Evolutionary conservation across 768 basidiomycete genomes (phyloP).

Genomic region (Phallus indusiatus): DNA sequence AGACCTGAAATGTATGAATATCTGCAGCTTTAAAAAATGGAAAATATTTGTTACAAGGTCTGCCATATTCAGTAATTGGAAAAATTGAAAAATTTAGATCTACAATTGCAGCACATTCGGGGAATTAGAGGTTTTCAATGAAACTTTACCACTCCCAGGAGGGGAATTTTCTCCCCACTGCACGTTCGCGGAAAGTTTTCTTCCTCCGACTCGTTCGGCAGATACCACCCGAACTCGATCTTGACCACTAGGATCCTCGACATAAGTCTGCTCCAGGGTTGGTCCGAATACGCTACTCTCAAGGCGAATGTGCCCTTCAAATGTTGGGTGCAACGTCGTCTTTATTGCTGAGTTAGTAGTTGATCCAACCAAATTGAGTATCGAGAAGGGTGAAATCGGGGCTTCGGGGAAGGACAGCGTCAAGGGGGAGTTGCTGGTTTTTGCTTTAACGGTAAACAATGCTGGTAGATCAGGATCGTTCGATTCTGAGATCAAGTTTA

Average conservation of each 20-base stretch:
- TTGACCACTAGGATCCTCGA: slow-evolving; percentile 1
- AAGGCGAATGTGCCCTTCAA: slow-evolving; percentile 32
- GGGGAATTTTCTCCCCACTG: slow-evolving; percentile 5
- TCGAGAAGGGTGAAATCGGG: slow-evolving; percentile 23
- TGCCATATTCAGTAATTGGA: no score
- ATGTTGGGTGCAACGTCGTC: slow-evolving; percentile 26
- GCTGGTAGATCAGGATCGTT: not conserved
- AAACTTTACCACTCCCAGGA: not conserved
- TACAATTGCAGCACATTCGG: not conserved
- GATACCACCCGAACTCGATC: not conserved
- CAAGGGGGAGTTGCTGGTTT: slow-evolving; percentile 23
- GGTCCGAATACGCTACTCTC: slow-evolving; percentile 10
- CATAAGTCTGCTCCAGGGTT: not conserved
- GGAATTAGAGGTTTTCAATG: slow-evolving; percentile 2
- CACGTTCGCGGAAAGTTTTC: not conserved
- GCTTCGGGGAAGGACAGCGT: slow-evolving; percentile 19
- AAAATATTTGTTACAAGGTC: no score
- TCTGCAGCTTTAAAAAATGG: no score
- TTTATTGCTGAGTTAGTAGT: slow-evolving; percentile 22
- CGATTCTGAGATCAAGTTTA: not conserved
- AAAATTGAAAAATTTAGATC: no score
- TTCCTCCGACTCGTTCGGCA: not conserved
- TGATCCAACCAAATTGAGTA: slow-evolving; percentile 21
- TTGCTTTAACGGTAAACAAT: slow-evolving; percentile 23
- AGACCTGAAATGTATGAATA: no score